A percentile compares a stretch with the other conserved stretches of the same genome.
phyloP scores from a whole-genome alignment of 768 basidiomycete genomes.

The Psilocybe sp. region DNA sequence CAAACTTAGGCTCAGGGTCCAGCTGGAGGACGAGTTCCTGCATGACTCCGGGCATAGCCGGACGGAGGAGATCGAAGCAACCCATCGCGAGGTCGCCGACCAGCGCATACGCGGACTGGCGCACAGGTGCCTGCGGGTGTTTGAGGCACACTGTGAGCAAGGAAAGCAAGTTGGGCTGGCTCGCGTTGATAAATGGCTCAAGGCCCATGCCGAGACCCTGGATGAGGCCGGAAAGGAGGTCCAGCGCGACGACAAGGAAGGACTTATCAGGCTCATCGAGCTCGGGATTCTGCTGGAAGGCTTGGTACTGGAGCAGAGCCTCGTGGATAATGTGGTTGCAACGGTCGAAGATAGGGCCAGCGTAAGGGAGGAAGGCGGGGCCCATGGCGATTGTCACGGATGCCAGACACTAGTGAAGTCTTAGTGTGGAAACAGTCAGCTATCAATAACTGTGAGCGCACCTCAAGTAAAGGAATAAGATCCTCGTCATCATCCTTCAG shows the following conservation, averaged over 20 bases:
- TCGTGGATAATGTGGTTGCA: slow-evolving; percentile 84
- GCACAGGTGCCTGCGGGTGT: slow-evolving; percentile 92
- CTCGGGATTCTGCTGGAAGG: slow-evolving; percentile 84
- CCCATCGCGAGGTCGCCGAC: slow-evolving; percentile 98
- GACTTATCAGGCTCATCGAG: slow-evolving; percentile 95
- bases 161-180: slow-evolving; percentile 75
- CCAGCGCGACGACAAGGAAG: slow-evolving; percentile 97
- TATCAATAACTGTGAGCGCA: slow-evolving; percentile 31
- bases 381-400: slow-evolving; percentile 98
- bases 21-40: slow-evolving; percentile 85
- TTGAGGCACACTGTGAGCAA: slow-evolving; percentile 88
- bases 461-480: slow-evolving; percentile 93
- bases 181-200: slow-evolving; percentile 65
- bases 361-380: slow-evolving; percentile 82
- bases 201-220: slow-evolving; percentile 86
- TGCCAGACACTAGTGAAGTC: slow-evolving; percentile 74
- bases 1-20: slow-evolving; percentile 88
- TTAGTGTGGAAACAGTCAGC: slow-evolving; percentile 3
- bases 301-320: slow-evolving; percentile 82
- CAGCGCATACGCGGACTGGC: slow-evolving; percentile 97
- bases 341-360: slow-evolving; percentile 88
- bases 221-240: slow-evolving; percentile 91
- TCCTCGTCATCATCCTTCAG: slow-evolving; percentile 90
- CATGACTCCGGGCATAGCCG: slow-evolving; percentile 88
- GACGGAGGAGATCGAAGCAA: slow-evolving; percentile 83